Conservation (phyloP, 306 rosid species). For the Trifolium dubium region DNA sequence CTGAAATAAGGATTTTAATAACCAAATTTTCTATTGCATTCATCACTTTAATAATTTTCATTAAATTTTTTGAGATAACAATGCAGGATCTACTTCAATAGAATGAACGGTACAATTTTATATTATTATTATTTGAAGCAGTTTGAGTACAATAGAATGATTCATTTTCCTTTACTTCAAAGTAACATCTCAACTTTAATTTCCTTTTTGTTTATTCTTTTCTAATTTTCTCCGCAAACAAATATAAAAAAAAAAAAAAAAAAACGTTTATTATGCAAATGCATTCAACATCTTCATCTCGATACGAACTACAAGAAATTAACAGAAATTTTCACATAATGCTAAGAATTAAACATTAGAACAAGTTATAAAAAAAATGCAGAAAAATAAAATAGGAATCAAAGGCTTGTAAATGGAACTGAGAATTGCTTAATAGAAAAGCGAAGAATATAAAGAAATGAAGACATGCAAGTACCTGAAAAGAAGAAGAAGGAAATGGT, state of each 20-base stretch:
- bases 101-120: no score
- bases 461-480: slow-evolving; percentile 41
- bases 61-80: neutral
- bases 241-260: slow-evolving; percentile 25
- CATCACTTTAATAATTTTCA: neutral
- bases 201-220: neutral
- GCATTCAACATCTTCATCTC: slow-evolving; percentile 28
- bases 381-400: neutral
- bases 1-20: neutral
- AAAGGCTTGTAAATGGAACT: slow-evolving; percentile 29
- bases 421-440: slow-evolving; percentile 33
- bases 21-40: no score
- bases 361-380: slow-evolving; percentile 16
- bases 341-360: neutral
- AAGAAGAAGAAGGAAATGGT: slow-evolving; percentile 25
- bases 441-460: slow-evolving; percentile 31
- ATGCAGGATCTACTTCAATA: slow-evolving; percentile 12
- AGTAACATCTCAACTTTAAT: slow-evolving; percentile 40
- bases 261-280: neutral
- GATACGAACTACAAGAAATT: neutral
- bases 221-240: slow-evolving; percentile 41
- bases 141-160: slow-evolving; percentile 37
- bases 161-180: slow-evolving; percentile 44
- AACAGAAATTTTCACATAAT: slow-evolving; percentile 26
- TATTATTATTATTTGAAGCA: slow-evolving; percentile 14